phyloP scores from a whole-genome alignment of 2,329 filamentous ascomycete genomes.

The Ophiostoma fasciatum region DNA sequence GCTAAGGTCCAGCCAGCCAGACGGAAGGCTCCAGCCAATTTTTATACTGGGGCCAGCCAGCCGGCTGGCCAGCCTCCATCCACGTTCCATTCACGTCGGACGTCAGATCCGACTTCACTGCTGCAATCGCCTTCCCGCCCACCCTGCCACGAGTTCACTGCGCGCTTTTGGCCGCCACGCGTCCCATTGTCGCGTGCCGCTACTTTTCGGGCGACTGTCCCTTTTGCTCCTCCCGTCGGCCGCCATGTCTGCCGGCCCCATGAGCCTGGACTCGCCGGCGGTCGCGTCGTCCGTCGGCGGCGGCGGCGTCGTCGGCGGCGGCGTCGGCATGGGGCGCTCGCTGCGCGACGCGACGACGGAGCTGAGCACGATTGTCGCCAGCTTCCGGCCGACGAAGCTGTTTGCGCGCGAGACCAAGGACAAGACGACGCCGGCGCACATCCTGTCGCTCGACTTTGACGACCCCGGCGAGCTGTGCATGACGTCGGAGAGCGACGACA shows the following conservation, averaged over 20 bases:
- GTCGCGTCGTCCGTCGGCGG: constrained; percentile 21
- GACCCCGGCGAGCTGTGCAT: constrained; percentile 88
- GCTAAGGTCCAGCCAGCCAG: no score
- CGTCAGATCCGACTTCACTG: no score
- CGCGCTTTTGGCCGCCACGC: no score
- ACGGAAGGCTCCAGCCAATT: no score
- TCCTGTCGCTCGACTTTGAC: constrained; percentile 92
- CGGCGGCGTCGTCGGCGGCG: constrained; percentile 21
- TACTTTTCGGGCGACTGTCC: no score
- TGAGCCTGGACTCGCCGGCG: constrained; percentile 37
- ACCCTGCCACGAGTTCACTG: no score
- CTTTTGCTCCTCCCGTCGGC: not conserved
- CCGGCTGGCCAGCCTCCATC: no score
- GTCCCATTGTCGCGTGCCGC: no score
- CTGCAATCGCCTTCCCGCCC: no score
- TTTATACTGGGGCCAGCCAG: no score
- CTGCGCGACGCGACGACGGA: constrained; percentile 42
- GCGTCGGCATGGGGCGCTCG: constrained; percentile 35
- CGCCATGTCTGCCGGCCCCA: constrained; percentile 37
- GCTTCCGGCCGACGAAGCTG: constrained; percentile 65
- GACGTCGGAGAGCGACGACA: constrained; percentile 84
- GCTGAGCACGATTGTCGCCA: constrained; percentile 62
- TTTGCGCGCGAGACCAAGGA: constrained; percentile 44
- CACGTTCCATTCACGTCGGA: no score
- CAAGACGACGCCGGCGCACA: constrained; percentile 39